phyloP scores from a whole-genome alignment of 495 filamentous ascomycete species.

The Lasiosphaeriaceae sp. region DNA sequence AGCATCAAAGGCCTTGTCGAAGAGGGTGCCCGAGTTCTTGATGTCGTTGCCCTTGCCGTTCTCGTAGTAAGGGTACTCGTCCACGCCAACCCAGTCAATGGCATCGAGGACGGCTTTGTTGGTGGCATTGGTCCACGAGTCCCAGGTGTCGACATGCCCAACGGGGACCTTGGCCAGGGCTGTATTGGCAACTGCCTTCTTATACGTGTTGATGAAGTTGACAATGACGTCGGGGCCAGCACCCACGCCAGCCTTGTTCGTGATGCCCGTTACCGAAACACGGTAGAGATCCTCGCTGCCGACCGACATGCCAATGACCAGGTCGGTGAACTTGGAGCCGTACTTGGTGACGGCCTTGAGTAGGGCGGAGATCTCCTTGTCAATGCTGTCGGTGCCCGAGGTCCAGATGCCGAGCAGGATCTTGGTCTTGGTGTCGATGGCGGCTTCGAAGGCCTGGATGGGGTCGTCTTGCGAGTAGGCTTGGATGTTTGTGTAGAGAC shows the following conservation, averaged over 20 bases:
- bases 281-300: slow-evolving; percentile 56
- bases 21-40: slow-evolving; percentile 36
- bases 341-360: slow-evolving; percentile 39
- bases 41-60: slow-evolving; percentile 42
- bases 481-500: slow-evolving; percentile 51
- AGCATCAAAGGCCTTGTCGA: slow-evolving; percentile 37
- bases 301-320: slow-evolving; percentile 49
- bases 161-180: slow-evolving; percentile 36
- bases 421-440: slow-evolving; percentile 45
- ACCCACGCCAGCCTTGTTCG: slow-evolving; percentile 41
- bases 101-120: slow-evolving; percentile 45
- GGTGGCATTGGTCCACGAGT: slow-evolving; percentile 42
- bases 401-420: slow-evolving; percentile 53
- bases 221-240: slow-evolving; percentile 38
- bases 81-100: slow-evolving; percentile 47
- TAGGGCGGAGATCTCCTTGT: slow-evolving; percentile 45
- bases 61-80: slow-evolving; percentile 52
- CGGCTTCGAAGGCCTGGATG: slow-evolving; percentile 50
- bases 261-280: slow-evolving; percentile 35
- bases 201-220: slow-evolving; percentile 47
- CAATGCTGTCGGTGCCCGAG: slow-evolving; percentile 44
- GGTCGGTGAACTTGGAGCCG: slow-evolving; percentile 39
- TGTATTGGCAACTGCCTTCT: slow-evolving; percentile 32
- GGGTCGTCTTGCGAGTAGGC: slow-evolving; percentile 46
- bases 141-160: slow-evolving; percentile 51